Evolutionary conservation across 2,329 filamentous ascomycete species (phyloP).

Genomic region (Cercospora janseana): DNA sequence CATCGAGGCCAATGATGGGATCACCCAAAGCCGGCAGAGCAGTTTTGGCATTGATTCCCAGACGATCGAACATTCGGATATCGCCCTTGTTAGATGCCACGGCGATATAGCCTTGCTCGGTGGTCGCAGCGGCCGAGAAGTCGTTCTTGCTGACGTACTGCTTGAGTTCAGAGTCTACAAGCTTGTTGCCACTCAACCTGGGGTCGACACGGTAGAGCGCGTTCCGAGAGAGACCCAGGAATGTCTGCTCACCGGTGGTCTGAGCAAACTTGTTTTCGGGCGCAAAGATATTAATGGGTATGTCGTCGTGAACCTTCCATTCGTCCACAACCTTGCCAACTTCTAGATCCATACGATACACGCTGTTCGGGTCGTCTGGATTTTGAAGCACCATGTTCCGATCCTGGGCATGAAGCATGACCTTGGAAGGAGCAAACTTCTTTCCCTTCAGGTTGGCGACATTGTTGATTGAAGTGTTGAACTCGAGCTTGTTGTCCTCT

Average conservation of each 20-base stretch:
- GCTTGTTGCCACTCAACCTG: constrained; percentile 82
- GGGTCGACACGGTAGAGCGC: constrained; percentile 92
- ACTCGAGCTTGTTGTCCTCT: constrained; percentile 85
- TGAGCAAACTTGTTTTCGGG: constrained; percentile 97
- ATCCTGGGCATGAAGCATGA: constrained; percentile 92
- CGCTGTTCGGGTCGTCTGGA: constrained; percentile 74
- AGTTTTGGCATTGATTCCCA: constrained; percentile 97
- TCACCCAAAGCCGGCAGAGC: constrained; percentile 94
- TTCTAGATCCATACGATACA: constrained; percentile 97
- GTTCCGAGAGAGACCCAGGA: constrained; percentile 89
- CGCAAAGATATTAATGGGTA: constrained; percentile 85
- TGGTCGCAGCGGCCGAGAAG: constrained; percentile 91
- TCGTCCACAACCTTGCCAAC: constrained; percentile 98
- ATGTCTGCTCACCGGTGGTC: constrained; percentile 92
- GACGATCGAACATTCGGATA: constrained; percentile 90
- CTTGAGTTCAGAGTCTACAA: constrained; percentile 89
- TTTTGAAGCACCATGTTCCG: constrained; percentile 88
- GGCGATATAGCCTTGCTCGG: constrained; percentile 93
- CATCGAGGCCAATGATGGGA: constrained; percentile 89
- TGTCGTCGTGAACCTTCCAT: constrained; percentile 97
- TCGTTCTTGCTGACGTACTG: constrained; percentile 97
- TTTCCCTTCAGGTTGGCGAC: constrained; percentile 84
- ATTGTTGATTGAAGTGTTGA: constrained; percentile 95
- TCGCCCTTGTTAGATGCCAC: constrained; percentile 98
- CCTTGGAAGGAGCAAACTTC: constrained; percentile 90